Conservation (phyloP, 2,329 filamentous ascomycete genomes). For the Paecilomyces formosus region DNA sequence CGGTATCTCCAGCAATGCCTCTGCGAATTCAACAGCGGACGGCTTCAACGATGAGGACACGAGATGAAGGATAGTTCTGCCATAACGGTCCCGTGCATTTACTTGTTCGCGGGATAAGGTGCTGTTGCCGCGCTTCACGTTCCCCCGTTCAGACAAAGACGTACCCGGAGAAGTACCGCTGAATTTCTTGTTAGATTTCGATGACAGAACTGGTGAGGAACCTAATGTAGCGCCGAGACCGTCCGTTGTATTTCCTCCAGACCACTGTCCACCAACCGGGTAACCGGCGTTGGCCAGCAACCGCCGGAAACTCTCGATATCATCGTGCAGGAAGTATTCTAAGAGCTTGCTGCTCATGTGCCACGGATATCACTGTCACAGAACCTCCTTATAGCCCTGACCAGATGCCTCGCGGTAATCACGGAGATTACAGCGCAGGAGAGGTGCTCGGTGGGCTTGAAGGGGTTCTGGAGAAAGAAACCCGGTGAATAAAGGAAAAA, state of each 20-base stretch:
- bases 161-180: slow-evolving; percentile 39
- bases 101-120: slow-evolving; percentile 58
- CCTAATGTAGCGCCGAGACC: slow-evolving; percentile 21
- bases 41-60: slow-evolving; percentile 67
- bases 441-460: slow-evolving; percentile 51
- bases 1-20: slow-evolving; percentile 72
- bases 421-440: slow-evolving; percentile 80
- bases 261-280: slow-evolving; percentile 30
- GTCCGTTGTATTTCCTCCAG: slow-evolving; percentile 20
- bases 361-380: slow-evolving; percentile 27
- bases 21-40: slow-evolving; percentile 66
- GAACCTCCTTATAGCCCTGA: slow-evolving; percentile 47
- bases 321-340: slow-evolving; percentile 95
- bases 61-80: slow-evolving; percentile 77
- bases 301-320: slow-evolving; percentile 90
- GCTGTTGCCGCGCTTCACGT: slow-evolving; percentile 13
- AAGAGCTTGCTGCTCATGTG: slow-evolving; percentile 96
- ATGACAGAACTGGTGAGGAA: slow-evolving; percentile 27
- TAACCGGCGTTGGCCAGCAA: slow-evolving; percentile 67
- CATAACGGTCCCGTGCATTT: slow-evolving; percentile 75
- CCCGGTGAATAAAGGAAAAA: slow-evolving; percentile 2
- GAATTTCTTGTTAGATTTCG: slow-evolving; percentile 41
- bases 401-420: slow-evolving; percentile 82
- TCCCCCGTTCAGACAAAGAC: slow-evolving; percentile 35
- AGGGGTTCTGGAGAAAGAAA: slow-evolving; percentile 17